Base-by-base conservation (phyloP, 495 filamentous ascomycete species). In the Penicillium bovifimosum region DNA sequence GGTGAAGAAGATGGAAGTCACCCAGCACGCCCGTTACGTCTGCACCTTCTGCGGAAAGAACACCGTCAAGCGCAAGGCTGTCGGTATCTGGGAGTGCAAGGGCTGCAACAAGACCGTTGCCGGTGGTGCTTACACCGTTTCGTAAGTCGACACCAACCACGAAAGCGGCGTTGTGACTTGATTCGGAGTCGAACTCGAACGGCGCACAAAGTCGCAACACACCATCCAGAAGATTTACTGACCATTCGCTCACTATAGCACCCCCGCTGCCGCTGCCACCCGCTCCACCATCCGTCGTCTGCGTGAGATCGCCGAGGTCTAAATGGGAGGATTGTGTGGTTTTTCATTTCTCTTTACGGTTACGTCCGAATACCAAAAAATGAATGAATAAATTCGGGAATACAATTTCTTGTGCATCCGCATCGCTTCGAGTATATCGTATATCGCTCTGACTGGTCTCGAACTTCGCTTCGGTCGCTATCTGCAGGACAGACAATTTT, bases 1-100 rank as follows among this genome's bases (percentile, higher is more conserved):
- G 75, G 89, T 97, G 71, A 98, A 98, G 88, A 96, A 96, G 86
- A 96, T 96, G 87, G 93, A 98, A 86, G 86, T 96, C 68, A 85
- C 87, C 50, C 92, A 97, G 75, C 92, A 96, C 82, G 89, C 90
- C 74, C 81, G 85, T 72, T 96, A 96, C 82, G 55, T 75, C 66
- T 77, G 74, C 81, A 92, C 90, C 45, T 93, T 95, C 84, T 96
- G 92, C 84, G 92, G 91, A 61, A 96, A 96, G 83, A 85, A 81
- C 76, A 86, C 85, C 55, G 93, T 98, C 62, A 93, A 93, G 83
- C 84, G 93, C 58, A 77, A 88, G 59, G 82, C 90, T 47, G 88
- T 95, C 62, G 95, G 93, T 65, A 97, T 97, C 82, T 96, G 93
- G 93, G 80, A 84, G 73, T 98, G 93, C 85, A 87, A 81, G 76